These are phyloP conservation scores for Cenchrus fungigraminus DNA, from an alignment of 176 grass and related monocot species.

Conservation along the genomic window DNA sequence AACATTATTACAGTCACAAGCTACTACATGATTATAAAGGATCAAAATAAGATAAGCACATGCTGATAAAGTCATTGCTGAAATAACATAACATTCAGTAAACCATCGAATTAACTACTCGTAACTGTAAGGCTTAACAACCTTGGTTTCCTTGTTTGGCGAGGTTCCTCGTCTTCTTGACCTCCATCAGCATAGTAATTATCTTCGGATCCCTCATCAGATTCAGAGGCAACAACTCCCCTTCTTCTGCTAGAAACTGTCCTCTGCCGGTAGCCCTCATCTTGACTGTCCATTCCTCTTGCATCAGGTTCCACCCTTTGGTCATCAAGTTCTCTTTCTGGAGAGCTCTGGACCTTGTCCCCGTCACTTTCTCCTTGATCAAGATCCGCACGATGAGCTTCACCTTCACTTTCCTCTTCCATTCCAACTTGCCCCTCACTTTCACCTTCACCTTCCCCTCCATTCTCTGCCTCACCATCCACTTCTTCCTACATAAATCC, in stretches of 20 bases:
- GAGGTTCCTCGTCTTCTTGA: conserved; percentile 63
- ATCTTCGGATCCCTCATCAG: conserved; percentile 85
- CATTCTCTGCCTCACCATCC: conserved; percentile 80
- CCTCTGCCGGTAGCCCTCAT: conserved; percentile 75
- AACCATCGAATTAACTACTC: not conserved
- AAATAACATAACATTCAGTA: conserved; percentile 33
- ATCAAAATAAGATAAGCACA: conserved; percentile 12
- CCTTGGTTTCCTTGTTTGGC: conserved; percentile 60
- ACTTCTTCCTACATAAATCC: conserved; percentile 68
- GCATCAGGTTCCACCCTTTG: conserved; percentile 58
- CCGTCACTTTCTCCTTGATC: conserved; percentile 76
- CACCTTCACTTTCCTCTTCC: conserved; percentile 87
- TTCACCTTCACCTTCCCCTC: conserved; percentile 68
- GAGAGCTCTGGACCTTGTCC: conserved; percentile 73
- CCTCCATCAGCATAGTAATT: conserved; percentile 64
- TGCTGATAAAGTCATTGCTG: not conserved
- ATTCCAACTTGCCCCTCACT: conserved; percentile 80
- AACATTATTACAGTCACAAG: conserved; percentile 30
- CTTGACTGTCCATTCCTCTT: conserved; percentile 70
- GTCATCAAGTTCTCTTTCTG: conserved; percentile 76
- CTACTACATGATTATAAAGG: conserved; percentile 23
- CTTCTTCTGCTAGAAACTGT: conserved; percentile 76
- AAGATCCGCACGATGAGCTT: conserved; percentile 61
- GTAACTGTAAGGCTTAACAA: conserved; percentile 5
- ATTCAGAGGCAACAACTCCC: conserved; percentile 73